Evolutionary conservation across 768 basidiomycete species (phyloP).

Genomic region (Pisolithus orientalis): DNA sequence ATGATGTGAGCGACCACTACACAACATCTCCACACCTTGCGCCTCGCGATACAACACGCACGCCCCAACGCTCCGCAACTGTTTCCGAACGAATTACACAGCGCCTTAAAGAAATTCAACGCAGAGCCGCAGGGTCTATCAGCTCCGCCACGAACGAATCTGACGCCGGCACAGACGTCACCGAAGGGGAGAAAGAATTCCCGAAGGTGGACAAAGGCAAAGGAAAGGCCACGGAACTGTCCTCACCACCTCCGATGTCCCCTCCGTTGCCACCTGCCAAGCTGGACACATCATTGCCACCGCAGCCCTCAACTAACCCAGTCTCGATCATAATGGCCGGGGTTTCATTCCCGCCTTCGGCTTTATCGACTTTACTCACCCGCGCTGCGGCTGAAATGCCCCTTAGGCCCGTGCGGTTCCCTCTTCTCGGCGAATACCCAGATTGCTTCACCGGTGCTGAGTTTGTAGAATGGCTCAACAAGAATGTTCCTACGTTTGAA

Average conservation of each 20-base stretch:
- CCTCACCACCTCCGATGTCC: slow-evolving; percentile 60
- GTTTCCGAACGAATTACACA: slow-evolving; percentile 84
- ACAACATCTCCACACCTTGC: slow-evolving; percentile 70
- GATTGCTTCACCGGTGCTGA: slow-evolving; percentile 89
- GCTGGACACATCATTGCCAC: slow-evolving; percentile 29
- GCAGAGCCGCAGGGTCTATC: slow-evolving; percentile 36
- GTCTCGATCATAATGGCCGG: slow-evolving; percentile 71
- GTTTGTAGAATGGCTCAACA: slow-evolving; percentile 77
- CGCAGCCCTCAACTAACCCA: slow-evolving; percentile 35
- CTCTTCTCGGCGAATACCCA: slow-evolving; percentile 76
- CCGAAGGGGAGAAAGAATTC: slow-evolving; percentile 28
- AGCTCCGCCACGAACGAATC: slow-evolving; percentile 19
- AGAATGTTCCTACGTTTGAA: slow-evolving; percentile 70
- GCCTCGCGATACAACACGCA: slow-evolving; percentile 45
- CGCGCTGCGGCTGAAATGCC: slow-evolving; percentile 70
- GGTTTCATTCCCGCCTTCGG: slow-evolving; percentile 55
- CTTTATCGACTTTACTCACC: slow-evolving; percentile 62
- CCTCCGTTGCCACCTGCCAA: slow-evolving; percentile 47
- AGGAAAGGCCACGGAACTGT: slow-evolving; percentile 50
- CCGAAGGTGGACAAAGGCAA: slow-evolving; percentile 83
- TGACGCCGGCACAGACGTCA: slow-evolving; percentile 17
- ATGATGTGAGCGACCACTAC: slow-evolving; percentile 60
- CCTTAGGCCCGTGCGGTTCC: slow-evolving; percentile 65
- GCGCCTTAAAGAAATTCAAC: slow-evolving; percentile 76
- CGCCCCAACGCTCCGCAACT: slow-evolving; percentile 58